Base-by-base conservation (phyloP, 2,329 filamentous ascomycete species). In the Hirsutella minnesotensis region DNA sequence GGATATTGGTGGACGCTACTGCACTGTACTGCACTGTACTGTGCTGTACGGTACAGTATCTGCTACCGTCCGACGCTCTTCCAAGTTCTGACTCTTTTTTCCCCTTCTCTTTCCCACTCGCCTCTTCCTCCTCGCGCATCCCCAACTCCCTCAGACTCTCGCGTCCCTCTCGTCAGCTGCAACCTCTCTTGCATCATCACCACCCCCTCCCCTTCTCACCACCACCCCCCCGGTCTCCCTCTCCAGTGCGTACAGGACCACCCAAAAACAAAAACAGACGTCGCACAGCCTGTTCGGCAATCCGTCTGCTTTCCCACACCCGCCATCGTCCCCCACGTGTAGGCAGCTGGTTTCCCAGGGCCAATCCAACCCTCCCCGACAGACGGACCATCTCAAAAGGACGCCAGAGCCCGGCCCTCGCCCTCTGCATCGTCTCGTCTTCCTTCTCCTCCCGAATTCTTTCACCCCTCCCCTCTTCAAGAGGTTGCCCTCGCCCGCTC, bases 21-120 rank as follows among this genome's bases (percentile, higher is more conserved):
- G 24, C 12, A 27, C 24, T 27, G 24, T 27, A n/a, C n/a, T n/a
- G n/a, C n/a, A n/a, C n/a, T n/a, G n/a, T n/a, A n/a, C n/a, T n/a
- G n/a, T n/a, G n/a, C n/a, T n/a, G n/a, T n/a, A n/a, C n/a, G n/a
- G n/a, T n/a, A n/a, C n/a, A n/a, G n/a, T n/a, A n/a, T n/a, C n/a
- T 19, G 19, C 36, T 38, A 15, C 36, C 21, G 15, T 38, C 21
- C n/a, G 19, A 18, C 18, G n/a, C n/a, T n/a, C n/a, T n/a, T n/a
- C n/a, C n/a, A n/a, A n/a, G n/a, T n/a, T 22, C 36, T 19, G 10
- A 45, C 45, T 39, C 37, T 38, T 47, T 34, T 41, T 45, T 42
- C 12, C 34, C 38, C 37, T 29, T 33, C 29, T 13, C 19, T 24
- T 16, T 13, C 37, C 5, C 20, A 22, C 8, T 13, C 37, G 19